Conservation (phyloP, 768 basidiomycete species). For the Boletus pseudo-olivaceus region DNA sequence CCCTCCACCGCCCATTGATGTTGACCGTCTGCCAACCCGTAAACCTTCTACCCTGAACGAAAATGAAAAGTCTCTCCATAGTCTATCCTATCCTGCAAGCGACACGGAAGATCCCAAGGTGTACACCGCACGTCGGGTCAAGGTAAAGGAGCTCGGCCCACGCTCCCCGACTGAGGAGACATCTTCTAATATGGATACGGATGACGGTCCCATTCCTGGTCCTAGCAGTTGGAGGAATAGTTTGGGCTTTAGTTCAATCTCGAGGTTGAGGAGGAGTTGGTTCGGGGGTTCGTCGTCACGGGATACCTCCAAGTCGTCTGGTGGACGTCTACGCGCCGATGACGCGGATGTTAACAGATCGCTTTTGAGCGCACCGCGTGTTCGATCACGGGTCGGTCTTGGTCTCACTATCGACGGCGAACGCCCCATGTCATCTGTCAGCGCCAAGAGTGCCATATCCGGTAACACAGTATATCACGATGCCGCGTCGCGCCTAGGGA, state of each 20-base stretch:
- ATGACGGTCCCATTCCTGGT: slow-evolving; percentile 23
- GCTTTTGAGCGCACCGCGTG: slow-evolving; percentile 27
- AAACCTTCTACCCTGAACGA: slow-evolving; percentile 28
- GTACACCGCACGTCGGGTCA: slow-evolving; percentile 38
- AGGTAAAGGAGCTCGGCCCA: slow-evolving; percentile 33
- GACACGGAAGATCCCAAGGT: slow-evolving; percentile 32
- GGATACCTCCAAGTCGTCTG: slow-evolving; percentile 29
- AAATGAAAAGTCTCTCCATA: slow-evolving; percentile 33
- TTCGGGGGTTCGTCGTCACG: slow-evolving; percentile 39
- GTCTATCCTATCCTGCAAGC: slow-evolving; percentile 31
- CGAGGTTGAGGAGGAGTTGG: slow-evolving; percentile 56
- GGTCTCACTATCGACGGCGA: slow-evolving; percentile 39
- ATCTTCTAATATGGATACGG: slow-evolving; percentile 6
- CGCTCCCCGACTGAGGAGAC: slow-evolving; percentile 21
- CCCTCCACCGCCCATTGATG: slow-evolving; percentile 38
- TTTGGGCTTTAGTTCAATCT: slow-evolving; percentile 48
- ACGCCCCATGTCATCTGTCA: slow-evolving; percentile 58
- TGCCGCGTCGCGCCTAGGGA: slow-evolving; percentile 46
- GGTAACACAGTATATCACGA: slow-evolving; percentile 63
- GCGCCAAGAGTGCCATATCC: slow-evolving; percentile 49
- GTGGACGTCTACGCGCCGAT: slow-evolving; percentile 30
- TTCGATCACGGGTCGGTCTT: slow-evolving; percentile 31
- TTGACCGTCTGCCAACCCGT: slow-evolving; percentile 26
- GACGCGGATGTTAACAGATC: slow-evolving; percentile 48
- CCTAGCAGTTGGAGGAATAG: slow-evolving; percentile 32